Conservation (phyloP, 345 rosid genomes). For the Brassica napus region Da-Ae NC_063437.1:20233501-20234000, state of each 20-base stretch:
- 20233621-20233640: background rate
- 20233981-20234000: background rate
- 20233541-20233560: background rate
- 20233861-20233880: conserved; percentile 14
- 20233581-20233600: background rate
- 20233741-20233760: background rate
- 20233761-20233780: background rate
- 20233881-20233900: conserved; percentile 14
- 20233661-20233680: background rate
- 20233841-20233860: conserved; percentile 5
- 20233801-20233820: conserved; percentile 16
- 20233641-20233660: background rate
- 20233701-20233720: background rate
- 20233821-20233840: background rate
- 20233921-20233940: background rate
- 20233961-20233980: background rate
- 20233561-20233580: background rate
- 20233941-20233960: background rate
- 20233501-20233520: background rate
- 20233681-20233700: background rate
- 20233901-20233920: conserved; percentile 2
- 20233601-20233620: background rate
- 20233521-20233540: background rate
- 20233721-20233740: background rate
- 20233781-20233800: background rate